A percentile compares a stretch with the other conserved stretches of the same genome.
Evolutionary conservation across 176 grass and related monocot species (phyloP).

Genomic region (Eleusine coracana): DNA sequence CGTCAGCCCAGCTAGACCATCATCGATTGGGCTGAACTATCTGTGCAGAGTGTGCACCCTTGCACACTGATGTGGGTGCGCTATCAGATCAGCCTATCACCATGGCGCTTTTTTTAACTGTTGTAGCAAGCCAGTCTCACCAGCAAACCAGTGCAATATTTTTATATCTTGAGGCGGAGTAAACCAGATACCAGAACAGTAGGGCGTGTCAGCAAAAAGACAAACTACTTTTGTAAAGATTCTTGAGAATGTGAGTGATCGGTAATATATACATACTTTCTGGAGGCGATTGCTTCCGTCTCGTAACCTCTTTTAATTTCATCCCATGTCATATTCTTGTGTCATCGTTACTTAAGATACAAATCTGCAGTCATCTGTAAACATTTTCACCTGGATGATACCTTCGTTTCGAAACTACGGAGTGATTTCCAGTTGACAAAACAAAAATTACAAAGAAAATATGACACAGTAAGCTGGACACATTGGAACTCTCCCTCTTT

Average conservation of each 20-base stretch:
- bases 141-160: neutral
- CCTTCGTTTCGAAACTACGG: neutral
- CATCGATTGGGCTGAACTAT: neutral
- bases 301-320: slow-evolving; percentile 29
- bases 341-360: slow-evolving; percentile 28
- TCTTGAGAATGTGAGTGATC: slow-evolving; percentile 42
- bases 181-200: slow-evolving; percentile 14
- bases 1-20: neutral
- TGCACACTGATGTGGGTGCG: no score
- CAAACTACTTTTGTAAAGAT: slow-evolving; percentile 31
- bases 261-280: slow-evolving; percentile 40
- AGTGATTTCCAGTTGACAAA: neutral
- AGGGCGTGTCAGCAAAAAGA: slow-evolving; percentile 21
- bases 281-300: neutral
- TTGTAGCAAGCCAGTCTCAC: slow-evolving; percentile 9
- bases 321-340: slow-evolving; percentile 34
- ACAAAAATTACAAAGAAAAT: neutral
- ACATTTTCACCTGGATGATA: slow-evolving; percentile 3
- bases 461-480: neutral
- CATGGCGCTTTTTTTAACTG: neutral
- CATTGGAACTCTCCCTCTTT: neutral
- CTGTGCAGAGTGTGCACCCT: neutral
- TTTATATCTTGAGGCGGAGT: neutral
- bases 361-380: neutral
- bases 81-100: neutral